Evolutionary conservation across 2,329 filamentous ascomycete genomes (phyloP), one percentile per base, ranked within the genome.

Genomic region (Pseudophaeomoniella oleicola): DNA sequence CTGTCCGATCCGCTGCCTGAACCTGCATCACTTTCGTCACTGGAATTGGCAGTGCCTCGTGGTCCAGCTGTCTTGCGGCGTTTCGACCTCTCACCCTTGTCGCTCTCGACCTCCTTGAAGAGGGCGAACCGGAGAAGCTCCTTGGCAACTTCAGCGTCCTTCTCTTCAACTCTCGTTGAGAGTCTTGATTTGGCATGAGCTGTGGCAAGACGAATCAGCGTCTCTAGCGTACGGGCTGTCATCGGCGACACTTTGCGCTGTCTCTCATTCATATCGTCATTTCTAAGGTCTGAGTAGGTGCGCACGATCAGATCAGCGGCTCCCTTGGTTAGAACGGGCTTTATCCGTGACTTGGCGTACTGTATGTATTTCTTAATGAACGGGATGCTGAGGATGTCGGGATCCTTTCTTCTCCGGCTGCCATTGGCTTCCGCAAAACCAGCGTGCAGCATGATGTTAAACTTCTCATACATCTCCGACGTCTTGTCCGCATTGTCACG

Each of bases 351-450:
- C 65, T 98, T 98, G 45, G 90, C 86, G 57, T 98, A 98, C 55
- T 98, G 90, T 32, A 98, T 92, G 58, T 94, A 98, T 62, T 98
- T 98, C 66, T 98, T 98, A 67, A 98, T 86, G 61, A 98, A 98
- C 0, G 87, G 83, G 42, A 98, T 94, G 61, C 83, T 93, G 37
- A 98, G 67, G 11, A 98, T 83, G 56, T 94, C 86, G 4, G 82
- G 75, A 45, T 81, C 80, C 57, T 82, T 81, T 47, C 75, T 75
- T 16, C 78, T 64, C 9, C 83, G 82, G 29, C 84, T 74, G 6
- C 81, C 81, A 10, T 78, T 69, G 3, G 78, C 84, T 12, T 84
- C 61, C 4, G 78, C 84, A 33, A 94, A 84, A 42, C 90, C 90
- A 6, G 86, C 82, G 53, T 98, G 90, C 30, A 98, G 72, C 84